Base-by-base conservation (phyloP, 1,284 basidiomycete species). In the Heterobasidion irregulare region DNA sequence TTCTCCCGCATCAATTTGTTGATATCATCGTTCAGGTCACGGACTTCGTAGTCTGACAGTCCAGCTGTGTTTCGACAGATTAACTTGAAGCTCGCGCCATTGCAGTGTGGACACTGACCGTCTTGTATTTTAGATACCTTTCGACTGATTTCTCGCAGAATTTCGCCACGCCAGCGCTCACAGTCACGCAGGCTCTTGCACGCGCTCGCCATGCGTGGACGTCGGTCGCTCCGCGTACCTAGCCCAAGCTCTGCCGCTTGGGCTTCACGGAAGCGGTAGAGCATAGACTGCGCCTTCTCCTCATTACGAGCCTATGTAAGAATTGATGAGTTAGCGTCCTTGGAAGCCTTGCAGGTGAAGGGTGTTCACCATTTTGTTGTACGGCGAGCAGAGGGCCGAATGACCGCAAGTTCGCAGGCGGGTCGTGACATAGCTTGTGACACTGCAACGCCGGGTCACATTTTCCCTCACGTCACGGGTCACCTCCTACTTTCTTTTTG, bases 101-200 rank as follows among this genome's bases (percentile, higher is more conserved):
- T 5, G 50, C 53, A 44, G 51, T 47, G 18, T 35, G 46, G 49
- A 16, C 1, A 78, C 89, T 62, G 54, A 96, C 94, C 75, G 67
- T 99, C 96, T 68, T 99, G 96, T 55, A 98, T 98, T 73, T 98
- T 98, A 36, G 91, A 92, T 34, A 99, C 96, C 68, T 99, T 99
- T 59, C 96, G 72, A 66, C 90, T 93, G 56, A 99, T 95, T 66
- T 99, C 96, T 53, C 93, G 78, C 57, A 98, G 70, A 46, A 98
- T 93, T 68, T 98, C 95, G 58, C 93, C 94, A 67, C 96, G 77
- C 94, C 94, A 99, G 53, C 91, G 77, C 72, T 99, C 97, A 65
- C 92, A 96, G 56, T 98, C 95, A 47, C 92, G 78, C 62, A 99
- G 67, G 63, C 87, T 94, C 68, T 94, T 94, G 65, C 94, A 96